Conservation (phyloP, 1,139 yeast species). For the Yamadazyma triangularis region DNA sequence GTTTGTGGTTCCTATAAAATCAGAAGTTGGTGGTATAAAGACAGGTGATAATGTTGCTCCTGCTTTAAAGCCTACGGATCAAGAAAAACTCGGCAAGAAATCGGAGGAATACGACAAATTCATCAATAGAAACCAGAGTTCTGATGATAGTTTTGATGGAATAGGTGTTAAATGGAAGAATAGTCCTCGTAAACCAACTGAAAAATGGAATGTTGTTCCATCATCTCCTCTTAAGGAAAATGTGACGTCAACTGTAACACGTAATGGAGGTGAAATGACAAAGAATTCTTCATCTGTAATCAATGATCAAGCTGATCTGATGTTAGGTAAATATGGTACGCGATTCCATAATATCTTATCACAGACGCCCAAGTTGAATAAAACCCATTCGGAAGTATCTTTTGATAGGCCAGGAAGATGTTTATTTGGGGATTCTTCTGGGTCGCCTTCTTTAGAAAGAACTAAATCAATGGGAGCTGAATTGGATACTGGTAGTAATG, state of each 20-base stretch:
- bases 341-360: conserved; percentile 22
- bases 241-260: conserved; percentile 1
- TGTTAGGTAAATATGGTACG: conserved; percentile 37
- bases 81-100: no score
- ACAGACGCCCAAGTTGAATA: conserved; percentile 20
- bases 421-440: not conserved
- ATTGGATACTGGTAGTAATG: conserved; percentile 5
- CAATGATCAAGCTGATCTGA: conserved; percentile 32
- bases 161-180: conserved; percentile 35
- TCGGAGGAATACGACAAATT: not conserved
- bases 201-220: conserved; percentile 4
- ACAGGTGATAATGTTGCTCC: no score
- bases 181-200: conserved; percentile 19
- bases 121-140: conserved; percentile 21
- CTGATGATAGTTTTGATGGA: conserved; percentile 45
- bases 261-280: conserved; percentile 3
- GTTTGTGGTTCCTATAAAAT: no score
- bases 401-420: conserved; percentile 1
- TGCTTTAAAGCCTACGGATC: no score
- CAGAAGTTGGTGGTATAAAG: no score
- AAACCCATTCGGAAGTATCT: conserved; percentile 27
- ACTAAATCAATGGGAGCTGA: conserved; percentile 26
- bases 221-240: conserved; percentile 40
- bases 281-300: conserved; percentile 13
- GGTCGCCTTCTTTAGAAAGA: conserved; percentile 19